phyloP scores from a whole-genome alignment of 2,329 filamentous ascomycete species.

The Helicocarpus griseus region DNA sequence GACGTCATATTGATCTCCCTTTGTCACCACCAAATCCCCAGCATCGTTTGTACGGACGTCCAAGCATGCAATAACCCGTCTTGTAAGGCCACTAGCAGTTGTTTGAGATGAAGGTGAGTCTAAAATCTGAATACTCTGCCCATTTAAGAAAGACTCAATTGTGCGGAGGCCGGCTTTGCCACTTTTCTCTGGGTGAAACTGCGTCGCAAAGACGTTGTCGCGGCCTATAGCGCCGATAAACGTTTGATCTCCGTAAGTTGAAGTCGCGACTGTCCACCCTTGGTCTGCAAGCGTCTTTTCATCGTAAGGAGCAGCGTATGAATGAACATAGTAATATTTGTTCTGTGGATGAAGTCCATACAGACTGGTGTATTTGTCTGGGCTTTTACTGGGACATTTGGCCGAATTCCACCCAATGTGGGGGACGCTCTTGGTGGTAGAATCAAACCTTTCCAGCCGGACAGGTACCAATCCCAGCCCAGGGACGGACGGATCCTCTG shows the following conservation, averaged over 20 bases:
- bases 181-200: constrained; percentile 97
- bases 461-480: constrained; percentile 69
- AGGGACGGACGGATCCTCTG: constrained; percentile 60
- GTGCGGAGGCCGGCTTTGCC: constrained; percentile 79
- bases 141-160: constrained; percentile 76
- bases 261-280: constrained; percentile 90
- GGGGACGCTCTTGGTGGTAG: constrained; percentile 76
- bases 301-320: constrained; percentile 72
- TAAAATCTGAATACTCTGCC: constrained; percentile 50
- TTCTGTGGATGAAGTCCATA: constrained; percentile 71
- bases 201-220: constrained; percentile 79
- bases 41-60: constrained; percentile 91
- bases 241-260: constrained; percentile 73
- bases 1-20: constrained; percentile 97
- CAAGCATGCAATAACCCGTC: constrained; percentile 87
- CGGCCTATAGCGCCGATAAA: constrained; percentile 86
- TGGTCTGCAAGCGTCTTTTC: constrained; percentile 63
- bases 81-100: constrained; percentile 62
- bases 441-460: constrained; percentile 65
- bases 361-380: constrained; percentile 45
- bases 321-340: constrained; percentile 99
- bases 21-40: constrained; percentile 93
- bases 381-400: constrained; percentile 39
- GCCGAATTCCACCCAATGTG: constrained; percentile 99
- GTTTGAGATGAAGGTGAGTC: constrained; percentile 15